Percentiles rank a stretch among this genome's conserved stretches.
Evolutionary conservation across 1,284 basidiomycete species (phyloP).

Genomic region (Sanghuangporus sanghuang): DNA sequence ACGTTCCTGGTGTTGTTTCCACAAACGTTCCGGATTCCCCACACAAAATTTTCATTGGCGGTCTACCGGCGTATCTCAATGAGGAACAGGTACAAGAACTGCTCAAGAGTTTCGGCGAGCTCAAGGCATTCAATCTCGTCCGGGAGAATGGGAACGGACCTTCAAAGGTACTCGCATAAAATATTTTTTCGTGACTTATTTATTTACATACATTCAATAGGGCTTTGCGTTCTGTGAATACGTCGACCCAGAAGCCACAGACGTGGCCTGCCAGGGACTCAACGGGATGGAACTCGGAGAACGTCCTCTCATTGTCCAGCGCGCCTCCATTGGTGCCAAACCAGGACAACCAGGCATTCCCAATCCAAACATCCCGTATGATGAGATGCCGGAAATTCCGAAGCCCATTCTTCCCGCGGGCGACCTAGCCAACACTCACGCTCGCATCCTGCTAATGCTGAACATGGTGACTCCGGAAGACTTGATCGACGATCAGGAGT

Average conservation of each 20-base stretch:
- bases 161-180: slow-evolving; percentile 63
- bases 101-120: slow-evolving; percentile 94
- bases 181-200: background rate
- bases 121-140: slow-evolving; percentile 97
- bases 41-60: slow-evolving; percentile 98
- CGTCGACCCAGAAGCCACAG: slow-evolving; percentile 83
- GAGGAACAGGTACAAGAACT: slow-evolving; percentile 98
- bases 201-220: slow-evolving; percentile 33
- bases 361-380: slow-evolving; percentile 53
- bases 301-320: slow-evolving; percentile 93
- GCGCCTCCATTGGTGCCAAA: slow-evolving; percentile 89
- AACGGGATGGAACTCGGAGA: slow-evolving; percentile 98
- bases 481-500: slow-evolving; percentile 87
- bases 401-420: slow-evolving; percentile 81
- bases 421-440: slow-evolving; percentile 51
- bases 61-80: slow-evolving; percentile 90
- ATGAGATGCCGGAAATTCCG: slow-evolving; percentile 70
- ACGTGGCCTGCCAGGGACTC: slow-evolving; percentile 93
- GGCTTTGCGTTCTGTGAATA: slow-evolving; percentile 99
- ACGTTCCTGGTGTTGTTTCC: slow-evolving; percentile 92
- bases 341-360: slow-evolving; percentile 58
- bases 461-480: slow-evolving; percentile 99
- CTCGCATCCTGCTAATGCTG: slow-evolving; percentile 90
- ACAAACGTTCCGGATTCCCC: slow-evolving; percentile 95
- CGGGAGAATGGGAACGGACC: slow-evolving; percentile 85